Evolutionary conservation across 2,329 filamentous ascomycete species (phyloP).

Genomic region (Epicoccum nigrum): DNA sequence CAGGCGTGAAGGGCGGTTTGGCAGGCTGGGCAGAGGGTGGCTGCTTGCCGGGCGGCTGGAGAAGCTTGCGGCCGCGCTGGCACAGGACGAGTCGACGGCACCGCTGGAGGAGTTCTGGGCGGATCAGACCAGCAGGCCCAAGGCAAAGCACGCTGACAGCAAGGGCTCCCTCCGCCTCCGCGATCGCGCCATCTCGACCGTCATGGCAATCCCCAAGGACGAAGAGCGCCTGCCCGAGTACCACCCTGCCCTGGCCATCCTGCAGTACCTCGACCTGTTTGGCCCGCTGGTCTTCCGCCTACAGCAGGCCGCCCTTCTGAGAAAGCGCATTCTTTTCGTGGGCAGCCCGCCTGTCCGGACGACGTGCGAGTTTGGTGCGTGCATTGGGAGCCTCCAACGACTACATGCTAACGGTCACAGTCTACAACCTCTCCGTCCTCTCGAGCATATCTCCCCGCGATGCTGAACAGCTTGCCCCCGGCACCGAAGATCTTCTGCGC

Average conservation of each 20-base stretch:
- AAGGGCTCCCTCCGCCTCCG: slow-evolving; percentile 23
- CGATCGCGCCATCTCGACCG: slow-evolving; percentile 52
- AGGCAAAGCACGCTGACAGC: neutral
- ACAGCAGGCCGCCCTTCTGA: slow-evolving; percentile 81
- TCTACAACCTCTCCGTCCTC: slow-evolving; percentile 92
- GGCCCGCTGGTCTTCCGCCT: slow-evolving; percentile 92
- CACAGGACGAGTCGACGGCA: slow-evolving; percentile 64
- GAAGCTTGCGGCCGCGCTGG: slow-evolving; percentile 69
- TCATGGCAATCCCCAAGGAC: slow-evolving; percentile 45
- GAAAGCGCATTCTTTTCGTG: slow-evolving; percentile 87
- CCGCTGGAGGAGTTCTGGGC: slow-evolving; percentile 84
- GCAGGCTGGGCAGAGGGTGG: slow-evolving; percentile 87
- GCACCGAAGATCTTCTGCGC: slow-evolving; percentile 65
- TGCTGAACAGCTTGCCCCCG: slow-evolving; percentile 69
- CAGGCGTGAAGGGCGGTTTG: slow-evolving; percentile 72
- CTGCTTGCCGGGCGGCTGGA: slow-evolving; percentile 79
- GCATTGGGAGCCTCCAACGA: neutral
- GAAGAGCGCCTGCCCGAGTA: slow-evolving; percentile 74
- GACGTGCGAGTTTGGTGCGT: slow-evolving; percentile 84
- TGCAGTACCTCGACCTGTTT: slow-evolving; percentile 78
- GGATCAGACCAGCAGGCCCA: slow-evolving; percentile 48
- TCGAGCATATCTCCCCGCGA: slow-evolving; percentile 83
- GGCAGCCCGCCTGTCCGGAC: slow-evolving; percentile 84
- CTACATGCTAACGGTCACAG: slow-evolving; percentile 53
- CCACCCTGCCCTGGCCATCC: slow-evolving; percentile 86